Conservation (phyloP, 2,329 filamentous ascomycete genomes). For the Parastagonospora avenae region DNA sequence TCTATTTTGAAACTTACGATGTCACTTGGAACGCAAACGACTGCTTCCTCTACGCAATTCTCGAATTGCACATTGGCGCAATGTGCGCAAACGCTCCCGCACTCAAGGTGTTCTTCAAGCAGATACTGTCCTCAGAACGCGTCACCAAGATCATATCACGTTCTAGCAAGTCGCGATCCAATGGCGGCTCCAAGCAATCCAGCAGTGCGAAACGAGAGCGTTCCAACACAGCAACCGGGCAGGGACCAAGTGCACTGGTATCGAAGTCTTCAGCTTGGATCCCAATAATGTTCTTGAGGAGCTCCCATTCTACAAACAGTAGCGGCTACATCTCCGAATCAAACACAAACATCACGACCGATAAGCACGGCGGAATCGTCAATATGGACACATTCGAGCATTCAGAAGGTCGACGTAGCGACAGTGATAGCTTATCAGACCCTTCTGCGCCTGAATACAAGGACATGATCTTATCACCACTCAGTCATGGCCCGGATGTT, state of each 20-base stretch:
- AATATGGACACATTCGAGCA: background rate
- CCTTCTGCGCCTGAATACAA: background rate
- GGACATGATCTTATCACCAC: background rate
- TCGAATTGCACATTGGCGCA: conserved; percentile 23
- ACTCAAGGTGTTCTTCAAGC: conserved; percentile 21
- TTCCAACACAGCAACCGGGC: background rate
- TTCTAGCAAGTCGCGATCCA: background rate
- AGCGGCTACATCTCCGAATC: background rate
- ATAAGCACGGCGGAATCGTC: background rate
- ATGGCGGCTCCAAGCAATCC: background rate
- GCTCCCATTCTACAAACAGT: background rate
- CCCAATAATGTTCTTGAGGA: background rate
- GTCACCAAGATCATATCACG: background rate
- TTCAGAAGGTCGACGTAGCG: background rate
- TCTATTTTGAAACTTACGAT: conserved; percentile 24
- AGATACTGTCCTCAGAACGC: background rate
- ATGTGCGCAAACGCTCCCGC: conserved; percentile 23
- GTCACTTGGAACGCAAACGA: conserved; percentile 20
- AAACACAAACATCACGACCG: background rate
- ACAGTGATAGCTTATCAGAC: background rate
- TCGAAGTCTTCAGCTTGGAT: background rate
- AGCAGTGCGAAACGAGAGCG: background rate
- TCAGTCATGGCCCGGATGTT: background rate
- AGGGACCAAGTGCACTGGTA: background rate
- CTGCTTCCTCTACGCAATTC: conserved; percentile 12